Conservation (phyloP, 192 early-diverging fungal genomes). For the Backusella macrospora region DNA sequence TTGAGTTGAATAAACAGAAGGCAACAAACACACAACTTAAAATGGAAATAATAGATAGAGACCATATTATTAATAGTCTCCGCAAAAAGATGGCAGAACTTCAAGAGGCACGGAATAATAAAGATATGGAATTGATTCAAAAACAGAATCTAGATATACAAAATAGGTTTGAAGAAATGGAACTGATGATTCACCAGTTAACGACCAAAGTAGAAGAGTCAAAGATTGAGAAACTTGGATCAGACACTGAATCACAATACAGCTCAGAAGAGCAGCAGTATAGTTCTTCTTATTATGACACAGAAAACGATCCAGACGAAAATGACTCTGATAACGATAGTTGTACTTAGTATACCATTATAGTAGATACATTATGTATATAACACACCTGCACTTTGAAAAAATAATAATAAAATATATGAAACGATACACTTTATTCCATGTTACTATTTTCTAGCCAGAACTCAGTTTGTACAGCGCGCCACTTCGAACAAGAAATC, state of each 20-base stretch:
- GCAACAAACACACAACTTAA: neutral
- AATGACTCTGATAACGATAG: neutral
- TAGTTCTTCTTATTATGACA: neutral
- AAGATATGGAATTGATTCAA: neutral
- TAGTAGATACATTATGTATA: no score
- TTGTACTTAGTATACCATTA: no score
- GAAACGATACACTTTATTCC: no score
- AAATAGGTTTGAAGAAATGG: neutral
- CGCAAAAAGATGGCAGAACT: neutral
- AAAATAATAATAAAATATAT: no score
- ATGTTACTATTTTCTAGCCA: no score
- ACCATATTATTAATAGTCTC: neutral
- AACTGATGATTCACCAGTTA: neutral
- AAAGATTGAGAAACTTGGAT: neutral
- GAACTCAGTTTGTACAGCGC: neutral
- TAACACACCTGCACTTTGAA: no score
- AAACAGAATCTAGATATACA: neutral
- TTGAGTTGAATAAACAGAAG: neutral
- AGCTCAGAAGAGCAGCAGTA: neutral
- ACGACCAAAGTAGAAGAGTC: neutral
- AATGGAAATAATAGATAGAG: neutral
- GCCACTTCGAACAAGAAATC: neutral
- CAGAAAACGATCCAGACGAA: conserved; percentile 1
- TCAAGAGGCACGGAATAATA: neutral
- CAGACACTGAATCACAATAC: neutral